Evolutionary conservation across 108 stramenopile genomes (phyloP).

Genomic region (Cylindrotheca fusiformis): DNA sequence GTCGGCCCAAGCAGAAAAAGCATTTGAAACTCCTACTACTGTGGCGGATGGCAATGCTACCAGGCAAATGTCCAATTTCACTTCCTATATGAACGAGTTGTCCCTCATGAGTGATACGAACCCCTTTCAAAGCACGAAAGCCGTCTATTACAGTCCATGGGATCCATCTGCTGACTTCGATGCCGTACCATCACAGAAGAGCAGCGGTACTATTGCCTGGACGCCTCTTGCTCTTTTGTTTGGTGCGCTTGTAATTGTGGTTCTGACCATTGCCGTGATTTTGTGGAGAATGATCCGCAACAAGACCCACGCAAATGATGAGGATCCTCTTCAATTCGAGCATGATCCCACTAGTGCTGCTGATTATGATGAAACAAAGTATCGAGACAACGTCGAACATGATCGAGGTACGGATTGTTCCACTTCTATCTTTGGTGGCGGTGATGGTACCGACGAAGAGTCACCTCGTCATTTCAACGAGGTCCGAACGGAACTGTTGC

Average conservation of each 20-base stretch:
- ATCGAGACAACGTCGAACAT: background rate
- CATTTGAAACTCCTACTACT: no score
- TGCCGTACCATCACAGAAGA: background rate
- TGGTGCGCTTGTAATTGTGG: conserved; percentile 6
- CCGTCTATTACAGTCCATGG: background rate
- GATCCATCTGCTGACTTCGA: no score
- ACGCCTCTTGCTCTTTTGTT: background rate
- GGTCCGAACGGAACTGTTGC: background rate
- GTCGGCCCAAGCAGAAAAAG: background rate
- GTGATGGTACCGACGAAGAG: conserved; percentile 2
- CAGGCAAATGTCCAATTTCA: no score
- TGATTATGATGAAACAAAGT: background rate
- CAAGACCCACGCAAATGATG: background rate
- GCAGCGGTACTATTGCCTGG: background rate
- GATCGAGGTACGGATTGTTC: background rate
- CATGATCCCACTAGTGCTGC: no score
- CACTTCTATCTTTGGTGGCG: background rate
- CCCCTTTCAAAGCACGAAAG: conserved; percentile 9
- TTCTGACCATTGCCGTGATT: conserved; percentile 2
- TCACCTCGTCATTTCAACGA: conserved; percentile 13
- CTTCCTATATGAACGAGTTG: conserved; percentile 10
- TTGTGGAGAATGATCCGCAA: conserved; percentile 1
- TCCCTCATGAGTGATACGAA: conserved; percentile 19
- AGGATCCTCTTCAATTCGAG: background rate
- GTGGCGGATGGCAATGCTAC: no score